Conservation (phyloP, 495 filamentous ascomycete genomes). For the Xylaria grammica region DNA sequence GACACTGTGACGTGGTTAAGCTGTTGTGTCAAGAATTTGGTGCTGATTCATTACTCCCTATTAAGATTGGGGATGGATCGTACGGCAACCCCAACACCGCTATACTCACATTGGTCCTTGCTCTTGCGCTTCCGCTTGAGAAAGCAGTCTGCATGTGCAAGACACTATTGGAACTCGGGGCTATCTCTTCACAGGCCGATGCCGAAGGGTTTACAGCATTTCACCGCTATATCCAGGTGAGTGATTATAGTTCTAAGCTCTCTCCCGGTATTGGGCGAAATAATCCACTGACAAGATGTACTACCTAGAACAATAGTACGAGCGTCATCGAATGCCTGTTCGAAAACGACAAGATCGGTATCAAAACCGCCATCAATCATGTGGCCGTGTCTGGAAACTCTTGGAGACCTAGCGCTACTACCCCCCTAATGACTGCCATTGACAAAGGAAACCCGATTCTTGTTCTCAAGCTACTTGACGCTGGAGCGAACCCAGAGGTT, state of each 20-base stretch:
- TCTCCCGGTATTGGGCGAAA: constrained; percentile 45
- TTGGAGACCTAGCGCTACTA: constrained; percentile 38
- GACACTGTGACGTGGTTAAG: constrained; percentile 69
- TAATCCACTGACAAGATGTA: constrained; percentile 31
- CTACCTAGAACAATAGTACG: constrained; percentile 4
- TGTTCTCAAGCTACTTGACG: constrained; percentile 47
- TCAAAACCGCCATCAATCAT: constrained; percentile 68
- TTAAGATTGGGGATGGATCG: constrained; percentile 59
- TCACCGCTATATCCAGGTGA: constrained; percentile 56
- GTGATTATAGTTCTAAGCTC: neutral
- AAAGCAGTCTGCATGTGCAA: constrained; percentile 64
- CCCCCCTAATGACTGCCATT: constrained; percentile 44
- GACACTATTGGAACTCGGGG: constrained; percentile 70
- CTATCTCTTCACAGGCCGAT: constrained; percentile 75
- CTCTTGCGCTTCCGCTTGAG: constrained; percentile 60
- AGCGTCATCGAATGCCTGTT: constrained; percentile 43
- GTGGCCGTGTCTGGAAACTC: constrained; percentile 41
- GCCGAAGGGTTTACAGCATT: constrained; percentile 61
- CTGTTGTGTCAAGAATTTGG: constrained; percentile 74
- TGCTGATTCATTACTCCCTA: constrained; percentile 71
- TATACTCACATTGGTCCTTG: constrained; percentile 68
- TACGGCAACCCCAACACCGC: constrained; percentile 56
- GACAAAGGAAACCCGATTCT: constrained; percentile 37
- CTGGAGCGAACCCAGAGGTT: constrained; percentile 44
- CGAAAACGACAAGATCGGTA: constrained; percentile 63